Evolutionary conservation across 140 eudicot genomes (phyloP).

Genomic region (Ambrosia hybrid): DNA sequence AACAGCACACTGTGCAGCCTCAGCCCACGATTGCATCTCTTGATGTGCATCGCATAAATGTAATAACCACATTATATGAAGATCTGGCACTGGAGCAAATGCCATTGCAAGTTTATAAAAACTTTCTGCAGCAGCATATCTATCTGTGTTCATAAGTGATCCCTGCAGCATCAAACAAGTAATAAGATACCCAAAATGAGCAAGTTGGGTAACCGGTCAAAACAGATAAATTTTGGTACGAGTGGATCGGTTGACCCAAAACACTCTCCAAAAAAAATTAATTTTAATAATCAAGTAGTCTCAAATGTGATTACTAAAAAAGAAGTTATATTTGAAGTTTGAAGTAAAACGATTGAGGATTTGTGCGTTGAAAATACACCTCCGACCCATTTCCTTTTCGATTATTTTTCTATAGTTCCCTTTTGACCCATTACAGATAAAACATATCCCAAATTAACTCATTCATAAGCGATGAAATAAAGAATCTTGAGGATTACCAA

Average conservation of each 20-base stretch:
- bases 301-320: not conserved
- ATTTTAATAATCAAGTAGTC: not conserved
- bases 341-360: not conserved
- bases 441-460: not conserved
- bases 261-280: not conserved
- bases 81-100: constrained; percentile 99
- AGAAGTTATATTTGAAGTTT: not conserved
- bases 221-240: not conserved
- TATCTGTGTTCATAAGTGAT: constrained; percentile 88
- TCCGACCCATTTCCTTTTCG: not conserved
- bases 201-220: not conserved
- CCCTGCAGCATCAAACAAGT: constrained; percentile 52
- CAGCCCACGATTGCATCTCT: constrained; percentile 99
- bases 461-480: not conserved
- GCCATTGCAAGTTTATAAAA: constrained; percentile 98
- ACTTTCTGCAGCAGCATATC: constrained; percentile 99
- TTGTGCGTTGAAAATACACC: not conserved
- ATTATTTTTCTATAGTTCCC: not conserved
- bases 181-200: not conserved
- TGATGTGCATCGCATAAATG: constrained; percentile 99
- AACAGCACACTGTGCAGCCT: constrained; percentile 99
- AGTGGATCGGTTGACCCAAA: not conserved
- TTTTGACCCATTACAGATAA: not conserved
- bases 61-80: constrained; percentile 97
- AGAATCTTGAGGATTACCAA: constrained; percentile 50